Percentiles rank a stretch among this genome's conserved stretches.
These are phyloP conservation scores for Astrocystis sublimbata DNA, from an alignment of 495 filamentous ascomycete genomes.

Conservation along the genomic window DNA sequence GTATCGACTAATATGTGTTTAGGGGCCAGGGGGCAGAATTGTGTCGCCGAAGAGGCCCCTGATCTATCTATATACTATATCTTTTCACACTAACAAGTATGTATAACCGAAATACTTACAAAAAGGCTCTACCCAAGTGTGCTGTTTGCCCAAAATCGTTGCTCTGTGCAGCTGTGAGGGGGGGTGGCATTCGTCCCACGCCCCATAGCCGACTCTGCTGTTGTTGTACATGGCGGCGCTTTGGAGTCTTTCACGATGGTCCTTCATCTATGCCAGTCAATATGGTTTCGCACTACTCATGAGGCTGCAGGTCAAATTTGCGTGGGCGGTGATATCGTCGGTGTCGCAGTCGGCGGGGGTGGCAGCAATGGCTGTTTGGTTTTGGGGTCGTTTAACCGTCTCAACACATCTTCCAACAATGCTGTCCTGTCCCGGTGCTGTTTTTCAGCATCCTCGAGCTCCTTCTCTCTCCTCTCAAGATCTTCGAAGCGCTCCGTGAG, in stretches of 20 bases:
- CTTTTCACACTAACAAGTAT: too few species aligned
- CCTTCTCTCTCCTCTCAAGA: constrained; percentile 59
- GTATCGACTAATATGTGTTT: not conserved
- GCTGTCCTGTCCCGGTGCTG: constrained; percentile 59
- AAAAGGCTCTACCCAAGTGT: not conserved
- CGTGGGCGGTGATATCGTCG: constrained; percentile 14
- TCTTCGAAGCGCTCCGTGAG: constrained; percentile 65
- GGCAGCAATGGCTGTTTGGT: constrained; percentile 48
- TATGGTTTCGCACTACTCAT: not conserved
- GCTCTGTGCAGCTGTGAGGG: not conserved
- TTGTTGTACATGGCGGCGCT: not conserved
- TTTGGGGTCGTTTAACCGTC: constrained; percentile 57
- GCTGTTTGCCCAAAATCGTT: not conserved
- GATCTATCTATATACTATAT: constrained; percentile 4
- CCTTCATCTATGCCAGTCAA: not conserved
- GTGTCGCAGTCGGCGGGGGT: constrained; percentile 19
- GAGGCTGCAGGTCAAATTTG: not conserved
- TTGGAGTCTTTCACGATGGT: not conserved
- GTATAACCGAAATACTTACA: not conserved
- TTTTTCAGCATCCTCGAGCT: constrained; percentile 65
- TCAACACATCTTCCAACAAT: constrained; percentile 66
- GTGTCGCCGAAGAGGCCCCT: not conserved
- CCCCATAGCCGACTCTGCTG: not conserved
- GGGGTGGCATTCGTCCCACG: not conserved
- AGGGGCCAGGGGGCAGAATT: not conserved